Conservation (phyloP, 2,329 filamentous ascomycete species). For the Colletotrichum godetiae region DNA sequence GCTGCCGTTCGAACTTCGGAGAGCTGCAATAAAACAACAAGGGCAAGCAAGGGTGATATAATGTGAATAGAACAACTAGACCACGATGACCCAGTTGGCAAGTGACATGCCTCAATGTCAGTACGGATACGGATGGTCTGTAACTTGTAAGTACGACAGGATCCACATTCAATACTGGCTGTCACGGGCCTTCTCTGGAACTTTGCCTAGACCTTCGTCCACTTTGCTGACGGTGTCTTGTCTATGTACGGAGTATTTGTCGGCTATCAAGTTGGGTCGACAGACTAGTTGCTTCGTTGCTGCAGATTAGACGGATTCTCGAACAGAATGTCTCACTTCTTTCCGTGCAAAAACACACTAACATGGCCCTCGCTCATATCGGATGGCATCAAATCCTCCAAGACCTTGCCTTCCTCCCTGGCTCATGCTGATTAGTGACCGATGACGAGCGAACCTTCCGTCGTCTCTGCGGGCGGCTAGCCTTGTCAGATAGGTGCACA, state of each 20-base stretch:
- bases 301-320: neutral
- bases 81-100: slow-evolving; percentile 8
- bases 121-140: neutral
- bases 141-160: neutral
- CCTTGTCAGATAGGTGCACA: slow-evolving; percentile 13
- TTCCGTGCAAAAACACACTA: neutral
- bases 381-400: neutral
- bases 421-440: neutral
- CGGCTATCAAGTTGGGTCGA: no score
- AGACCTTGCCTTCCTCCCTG: neutral
- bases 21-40: neutral
- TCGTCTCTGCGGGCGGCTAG: slow-evolving; percentile 3
- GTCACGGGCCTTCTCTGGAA: no score
- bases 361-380: neutral
- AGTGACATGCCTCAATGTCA: slow-evolving; percentile 10
- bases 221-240: neutral
- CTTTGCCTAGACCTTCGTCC: neutral
- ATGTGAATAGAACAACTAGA: neutral
- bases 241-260: neutral
- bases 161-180: neutral
- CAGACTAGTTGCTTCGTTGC: neutral
- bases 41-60: neutral
- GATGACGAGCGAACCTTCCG: neutral
- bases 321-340: neutral
- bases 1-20: neutral